phyloP scores from a whole-genome alignment of 2,329 filamentous ascomycete species.

The Hymenotorrendiella dingleyae region DNA sequence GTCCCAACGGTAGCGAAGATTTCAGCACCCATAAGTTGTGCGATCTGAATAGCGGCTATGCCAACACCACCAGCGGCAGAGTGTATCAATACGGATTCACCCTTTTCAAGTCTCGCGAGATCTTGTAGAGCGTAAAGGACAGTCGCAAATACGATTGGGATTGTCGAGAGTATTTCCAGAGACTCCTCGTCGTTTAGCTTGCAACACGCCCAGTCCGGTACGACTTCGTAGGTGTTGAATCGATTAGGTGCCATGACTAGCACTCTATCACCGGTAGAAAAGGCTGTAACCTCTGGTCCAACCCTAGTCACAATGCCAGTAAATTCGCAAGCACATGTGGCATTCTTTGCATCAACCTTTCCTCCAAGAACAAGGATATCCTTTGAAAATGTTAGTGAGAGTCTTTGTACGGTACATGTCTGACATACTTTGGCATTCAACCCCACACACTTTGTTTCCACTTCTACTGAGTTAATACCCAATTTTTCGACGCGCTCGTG shows the following conservation, averaged over 20 bases:
- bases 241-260: conserved; percentile 29
- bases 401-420: no score
- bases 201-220: conserved; percentile 21
- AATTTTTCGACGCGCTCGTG: no score
- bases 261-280: conserved; percentile 25
- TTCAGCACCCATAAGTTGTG: conserved; percentile 20
- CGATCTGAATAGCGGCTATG: conserved; percentile 29
- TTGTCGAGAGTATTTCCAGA: conserved; percentile 36
- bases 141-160: conserved; percentile 5
- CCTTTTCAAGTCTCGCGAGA: not conserved
- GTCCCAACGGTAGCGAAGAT: conserved; percentile 22
- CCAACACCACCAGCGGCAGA: conserved; percentile 28
- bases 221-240: conserved; percentile 1
- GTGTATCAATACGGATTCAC: conserved; percentile 26
- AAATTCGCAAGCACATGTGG: conserved; percentile 7
- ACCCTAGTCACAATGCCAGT: conserved; percentile 24
- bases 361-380: not conserved
- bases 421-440: no score
- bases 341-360: not conserved
- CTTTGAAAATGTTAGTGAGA: no score
- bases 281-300: conserved; percentile 19
- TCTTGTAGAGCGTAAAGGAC: not conserved
- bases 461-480: no score
- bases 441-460: no score
- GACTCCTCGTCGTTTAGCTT: conserved; percentile 37